A percentile compares a stretch with the other conserved stretches of the same genome.
phyloP scores from a whole-genome alignment of 441 rosid genomes.

The Manihot esculenta region DNA sequence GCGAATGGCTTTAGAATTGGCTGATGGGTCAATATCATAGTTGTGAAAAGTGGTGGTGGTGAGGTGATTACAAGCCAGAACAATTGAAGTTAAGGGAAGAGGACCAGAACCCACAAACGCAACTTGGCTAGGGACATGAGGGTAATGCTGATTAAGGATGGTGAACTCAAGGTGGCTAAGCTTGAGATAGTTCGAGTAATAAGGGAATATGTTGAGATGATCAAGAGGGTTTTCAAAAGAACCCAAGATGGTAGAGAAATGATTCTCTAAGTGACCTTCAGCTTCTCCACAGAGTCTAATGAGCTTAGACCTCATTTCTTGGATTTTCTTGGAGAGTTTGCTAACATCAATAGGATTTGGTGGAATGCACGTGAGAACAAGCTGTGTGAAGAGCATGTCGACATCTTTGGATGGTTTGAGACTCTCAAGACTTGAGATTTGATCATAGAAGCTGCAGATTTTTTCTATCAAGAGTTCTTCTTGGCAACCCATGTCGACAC shows the following conservation, averaged over 20 bases:
- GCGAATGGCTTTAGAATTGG: constrained; percentile 55
- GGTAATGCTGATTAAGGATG: constrained; percentile 46
- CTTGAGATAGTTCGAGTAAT: constrained; percentile 70
- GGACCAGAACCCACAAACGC: constrained; percentile 96
- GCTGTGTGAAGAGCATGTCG: constrained; percentile 74
- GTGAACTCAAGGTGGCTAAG: constrained; percentile 69
- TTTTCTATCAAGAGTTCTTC: constrained; percentile 51
- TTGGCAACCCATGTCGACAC: constrained; percentile 88
- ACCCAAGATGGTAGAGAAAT: constrained; percentile 59
- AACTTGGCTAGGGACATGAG: constrained; percentile 43
- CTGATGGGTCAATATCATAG: constrained; percentile 64
- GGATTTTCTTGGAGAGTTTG: constrained; percentile 43
- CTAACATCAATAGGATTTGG: constrained; percentile 67
- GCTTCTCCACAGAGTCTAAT: constrained; percentile 73
- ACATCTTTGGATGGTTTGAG: constrained; percentile 77
- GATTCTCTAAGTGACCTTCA: constrained; percentile 64
- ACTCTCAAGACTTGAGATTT: constrained; percentile 65
- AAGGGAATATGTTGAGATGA: constrained; percentile 71
- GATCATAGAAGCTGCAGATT: constrained; percentile 49
- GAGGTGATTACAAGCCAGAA: constrained; percentile 65
- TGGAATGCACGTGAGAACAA: constrained; percentile 75
- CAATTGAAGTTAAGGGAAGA: constrained; percentile 79
- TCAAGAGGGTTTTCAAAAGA: constrained; percentile 66
- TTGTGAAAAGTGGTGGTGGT: constrained; percentile 58
- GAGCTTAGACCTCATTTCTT: constrained; percentile 69